A percentile compares a stretch with the other conserved stretches of the same genome.
Conservation (phyloP, 2,329 filamentous ascomycete genomes). For the Lasiodiplodia sp. region DNA sequence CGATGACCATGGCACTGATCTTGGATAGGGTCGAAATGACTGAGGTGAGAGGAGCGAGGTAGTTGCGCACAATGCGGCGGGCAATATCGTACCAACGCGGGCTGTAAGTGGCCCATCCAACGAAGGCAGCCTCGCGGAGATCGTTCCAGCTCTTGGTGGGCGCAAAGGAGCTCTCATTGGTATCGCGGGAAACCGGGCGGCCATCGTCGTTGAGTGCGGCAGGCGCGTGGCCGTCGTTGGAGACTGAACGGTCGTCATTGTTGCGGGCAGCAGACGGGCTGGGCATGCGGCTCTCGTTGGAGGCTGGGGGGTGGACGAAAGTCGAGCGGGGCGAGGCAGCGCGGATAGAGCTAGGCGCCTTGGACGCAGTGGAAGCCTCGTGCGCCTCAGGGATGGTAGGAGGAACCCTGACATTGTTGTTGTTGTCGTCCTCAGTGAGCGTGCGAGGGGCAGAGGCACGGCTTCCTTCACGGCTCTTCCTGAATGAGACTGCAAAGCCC, state of each 20-base stretch:
- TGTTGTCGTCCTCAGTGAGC: neutral
- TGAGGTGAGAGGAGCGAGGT: constrained; percentile 2
- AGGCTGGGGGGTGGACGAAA: neutral
- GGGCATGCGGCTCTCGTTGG: neutral
- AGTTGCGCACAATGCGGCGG: constrained; percentile 9
- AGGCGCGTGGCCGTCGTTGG: neutral
- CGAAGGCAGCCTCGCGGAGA: constrained; percentile 8
- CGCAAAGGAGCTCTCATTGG: neutral
- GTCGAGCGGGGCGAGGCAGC: neutral
- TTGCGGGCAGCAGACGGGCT: neutral
- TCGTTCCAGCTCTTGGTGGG: constrained; percentile 11
- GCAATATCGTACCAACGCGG: neutral
- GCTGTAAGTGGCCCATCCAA: constrained; percentile 3
- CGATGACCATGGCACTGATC: constrained; percentile 6
- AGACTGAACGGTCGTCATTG: neutral
- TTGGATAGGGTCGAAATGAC: neutral
- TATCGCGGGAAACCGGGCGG: constrained; percentile 2
- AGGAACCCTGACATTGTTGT: neutral
- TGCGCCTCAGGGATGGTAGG: neutral
- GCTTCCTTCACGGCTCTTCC: neutral
- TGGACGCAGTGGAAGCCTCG: neutral
- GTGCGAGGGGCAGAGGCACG: neutral
- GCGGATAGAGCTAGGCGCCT: neutral
- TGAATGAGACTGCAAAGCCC: neutral
- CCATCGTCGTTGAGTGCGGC: neutral